A percentile compares a stretch with the other conserved stretches of the same genome.
Conservation (phyloP, 495 filamentous ascomycete species). For the Bacidia gigantensis region DNA sequence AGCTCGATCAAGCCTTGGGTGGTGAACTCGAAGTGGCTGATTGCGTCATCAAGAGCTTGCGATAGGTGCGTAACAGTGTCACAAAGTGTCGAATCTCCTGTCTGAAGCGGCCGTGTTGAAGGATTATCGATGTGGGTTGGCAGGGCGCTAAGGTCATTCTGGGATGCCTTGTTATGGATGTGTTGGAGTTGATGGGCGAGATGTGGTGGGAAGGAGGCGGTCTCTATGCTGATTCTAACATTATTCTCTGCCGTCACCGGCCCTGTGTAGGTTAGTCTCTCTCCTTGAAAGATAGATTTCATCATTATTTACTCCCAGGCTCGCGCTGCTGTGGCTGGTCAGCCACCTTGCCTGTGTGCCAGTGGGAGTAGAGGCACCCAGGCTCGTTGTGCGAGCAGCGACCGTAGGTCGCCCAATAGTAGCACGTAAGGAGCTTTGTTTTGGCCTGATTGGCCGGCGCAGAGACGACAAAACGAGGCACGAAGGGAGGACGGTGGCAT, state of each 20-base stretch:
- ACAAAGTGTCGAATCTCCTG: too few relatives aligned
- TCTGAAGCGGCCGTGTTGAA: too few relatives aligned
- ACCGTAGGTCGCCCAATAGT: conserved; percentile 10
- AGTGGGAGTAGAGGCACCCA: conserved; percentile 17
- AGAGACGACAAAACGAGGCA: not conserved
- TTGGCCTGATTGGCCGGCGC: conserved; percentile 3
- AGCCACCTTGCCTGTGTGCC: conserved; percentile 10
- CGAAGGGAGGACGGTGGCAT: not conserved
- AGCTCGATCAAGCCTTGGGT: too few relatives aligned
- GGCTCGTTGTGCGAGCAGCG: conserved; percentile 10
- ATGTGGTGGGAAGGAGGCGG: not conserved
- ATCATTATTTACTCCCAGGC: conserved; percentile 12
- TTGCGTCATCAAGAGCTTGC: too few relatives aligned
- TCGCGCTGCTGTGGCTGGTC: conserved; percentile 9
- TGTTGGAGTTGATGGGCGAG: not conserved
- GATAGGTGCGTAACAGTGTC: too few relatives aligned
- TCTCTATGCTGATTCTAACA: not conserved
- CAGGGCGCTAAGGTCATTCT: too few relatives aligned
- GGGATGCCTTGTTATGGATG: not conserved
- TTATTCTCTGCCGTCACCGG: conserved; percentile 16
- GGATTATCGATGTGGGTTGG: too few relatives aligned
- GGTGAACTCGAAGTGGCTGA: too few relatives aligned
- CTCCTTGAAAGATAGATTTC: not conserved
- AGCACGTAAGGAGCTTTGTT: conserved; percentile 16
- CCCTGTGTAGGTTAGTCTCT: conserved; percentile 2